Evolutionary conservation across 108 stramenopile species (phyloP).

Genomic region (Nannochloropsis gaditana): DNA sequence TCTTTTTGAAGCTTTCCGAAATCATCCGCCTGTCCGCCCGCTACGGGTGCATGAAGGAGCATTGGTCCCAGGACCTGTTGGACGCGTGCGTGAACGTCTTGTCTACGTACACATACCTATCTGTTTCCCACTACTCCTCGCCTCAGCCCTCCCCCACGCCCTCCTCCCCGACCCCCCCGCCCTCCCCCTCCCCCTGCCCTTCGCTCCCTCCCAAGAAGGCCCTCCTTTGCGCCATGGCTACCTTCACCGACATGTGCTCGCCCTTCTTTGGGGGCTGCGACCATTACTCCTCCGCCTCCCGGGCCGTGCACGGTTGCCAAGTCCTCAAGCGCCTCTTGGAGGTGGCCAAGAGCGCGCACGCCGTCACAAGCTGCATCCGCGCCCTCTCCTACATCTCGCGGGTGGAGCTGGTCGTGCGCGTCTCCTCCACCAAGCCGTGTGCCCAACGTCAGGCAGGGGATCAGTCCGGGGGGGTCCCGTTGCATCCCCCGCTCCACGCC

Average conservation of each 20-base stretch:
- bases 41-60: not conserved
- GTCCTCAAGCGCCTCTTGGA: not conserved
- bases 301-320: not conserved
- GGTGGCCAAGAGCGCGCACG: not conserved
- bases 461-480: no score
- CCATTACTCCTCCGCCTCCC: constrained; percentile 14
- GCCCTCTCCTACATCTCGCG: not conserved
- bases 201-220: not conserved
- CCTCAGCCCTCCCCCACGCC: not conserved
- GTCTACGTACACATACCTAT: not conserved
- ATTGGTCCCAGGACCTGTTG: not conserved
- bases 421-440: not conserved
- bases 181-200: not conserved
- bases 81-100: not conserved
- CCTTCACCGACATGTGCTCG: not conserved
- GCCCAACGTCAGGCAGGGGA: not conserved
- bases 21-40: not conserved
- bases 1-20: not conserved
- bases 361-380: not conserved
- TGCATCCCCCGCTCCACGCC: no score
- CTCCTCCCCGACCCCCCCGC: not conserved
- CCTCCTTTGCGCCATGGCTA: not conserved
- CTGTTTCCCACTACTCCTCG: not conserved
- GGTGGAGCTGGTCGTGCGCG: not conserved
- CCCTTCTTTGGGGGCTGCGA: not conserved